Evolutionary conservation across 495 filamentous ascomycete species (phyloP), one percentile per base, ranked within the genome.

Genomic region (Darksidea phi): DNA sequence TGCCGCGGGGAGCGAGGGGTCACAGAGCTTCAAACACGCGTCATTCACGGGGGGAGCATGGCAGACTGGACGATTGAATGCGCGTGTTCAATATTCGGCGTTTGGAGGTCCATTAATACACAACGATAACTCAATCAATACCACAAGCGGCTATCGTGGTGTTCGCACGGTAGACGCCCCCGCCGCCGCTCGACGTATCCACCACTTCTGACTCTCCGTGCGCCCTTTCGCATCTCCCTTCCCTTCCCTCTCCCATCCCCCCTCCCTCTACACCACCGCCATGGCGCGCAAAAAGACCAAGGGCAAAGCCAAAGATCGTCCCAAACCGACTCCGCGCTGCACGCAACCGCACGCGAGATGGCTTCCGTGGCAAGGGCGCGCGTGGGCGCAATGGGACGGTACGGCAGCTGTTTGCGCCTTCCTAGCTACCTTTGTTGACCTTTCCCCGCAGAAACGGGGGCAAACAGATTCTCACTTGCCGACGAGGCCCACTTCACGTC

Each of bases 401-500:
- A 32, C 10, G 41, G 41, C 18, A 43, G 3, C 18, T 15, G 41
- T 15, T 15, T 13, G 41, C 41, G 15, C 15, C 41, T 43, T 43
- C 41, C 41, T 43, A 13, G 6, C 3, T 15, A 20, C 5, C 13
- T 13, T 20, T 13, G 18, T 43, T 43, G 41, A 43, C 41, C 41
- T n/a, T n/a, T n/a, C 18, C 3, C 18, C 41, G 41, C 41, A n/a
- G 15, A 4, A 43, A 20, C 41, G 13, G 13, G 6, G 15, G 18
- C 41, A 15, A 15, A 15, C 41, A 43, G 41, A 15, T 83, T 88
- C 59, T 85, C 86, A 0, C 79, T 95, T 75, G 77, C 79, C 50
- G 85, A 94, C 54, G 90, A 90, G 74, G 91, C 88, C 58, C 83
- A 82, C 48, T 87, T 90, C 63, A 93, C 89, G 18, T 83, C 84